phyloP scores from a whole-genome alignment of 148 eudicot genomes.

The Mesembryanthemum crystallinum region DNA sequence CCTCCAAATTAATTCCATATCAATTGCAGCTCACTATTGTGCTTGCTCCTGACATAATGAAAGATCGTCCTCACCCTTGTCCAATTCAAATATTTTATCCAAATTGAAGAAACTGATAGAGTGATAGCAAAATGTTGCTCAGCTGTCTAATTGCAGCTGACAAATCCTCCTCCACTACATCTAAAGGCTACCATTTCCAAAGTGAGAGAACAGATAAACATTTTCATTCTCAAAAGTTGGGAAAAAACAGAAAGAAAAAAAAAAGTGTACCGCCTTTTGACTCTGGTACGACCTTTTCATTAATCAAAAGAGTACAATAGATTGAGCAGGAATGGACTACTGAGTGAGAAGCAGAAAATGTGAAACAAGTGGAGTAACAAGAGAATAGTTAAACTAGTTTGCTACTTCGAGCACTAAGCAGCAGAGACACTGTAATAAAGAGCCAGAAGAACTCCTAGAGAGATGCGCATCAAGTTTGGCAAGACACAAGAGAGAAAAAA shows the following conservation, averaged over 20 bases:
- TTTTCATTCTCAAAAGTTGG: background rate
- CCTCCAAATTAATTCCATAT: background rate
- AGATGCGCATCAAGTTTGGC: background rate
- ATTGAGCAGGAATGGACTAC: no score
- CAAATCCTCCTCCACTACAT: background rate
- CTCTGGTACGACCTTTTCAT: no score
- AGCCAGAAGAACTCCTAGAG: background rate
- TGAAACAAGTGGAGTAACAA: background rate
- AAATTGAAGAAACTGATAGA: background rate
- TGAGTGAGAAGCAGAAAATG: no score
- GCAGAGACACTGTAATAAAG: background rate
- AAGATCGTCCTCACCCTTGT: constrained; percentile 1
- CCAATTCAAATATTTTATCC: background rate
- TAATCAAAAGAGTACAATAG: no score
- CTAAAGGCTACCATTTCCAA: background rate
- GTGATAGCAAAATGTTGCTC: background rate
- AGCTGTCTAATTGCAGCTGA: background rate
- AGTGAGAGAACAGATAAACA: background rate
- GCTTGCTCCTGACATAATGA: background rate
- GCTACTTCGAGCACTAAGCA: background rate
- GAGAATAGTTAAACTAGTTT: background rate
- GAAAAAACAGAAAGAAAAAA: no score
- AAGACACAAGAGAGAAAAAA: background rate
- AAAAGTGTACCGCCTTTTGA: background rate
- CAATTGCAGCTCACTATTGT: background rate